These are phyloP conservation scores for Fomitopsis betulina DNA, from an alignment of 1,284 basidiomycete genomes.

Conservation along the genomic window DNA sequence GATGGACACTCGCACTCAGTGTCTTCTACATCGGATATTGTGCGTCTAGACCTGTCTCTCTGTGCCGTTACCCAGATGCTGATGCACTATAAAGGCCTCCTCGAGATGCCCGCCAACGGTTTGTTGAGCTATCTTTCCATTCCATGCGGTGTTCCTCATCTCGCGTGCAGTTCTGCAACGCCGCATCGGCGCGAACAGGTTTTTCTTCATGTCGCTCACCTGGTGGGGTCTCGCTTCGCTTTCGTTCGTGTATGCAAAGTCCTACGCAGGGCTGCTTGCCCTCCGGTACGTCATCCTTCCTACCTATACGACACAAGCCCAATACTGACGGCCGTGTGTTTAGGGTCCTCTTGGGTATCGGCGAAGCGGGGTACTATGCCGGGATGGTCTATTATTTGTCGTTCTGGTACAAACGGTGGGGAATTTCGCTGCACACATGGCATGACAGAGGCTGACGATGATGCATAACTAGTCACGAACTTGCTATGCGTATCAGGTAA, in stretches of 20 bases:
- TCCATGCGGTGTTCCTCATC: not conserved
- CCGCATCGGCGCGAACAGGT: slow-evolving; percentile 51
- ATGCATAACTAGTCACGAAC: slow-evolving; percentile 34
- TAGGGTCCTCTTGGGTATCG: slow-evolving; percentile 42
- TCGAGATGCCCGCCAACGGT: slow-evolving; percentile 56
- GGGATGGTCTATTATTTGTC: slow-evolving; percentile 57
- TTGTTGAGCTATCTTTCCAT: not conserved
- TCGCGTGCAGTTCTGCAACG: slow-evolving; percentile 43
- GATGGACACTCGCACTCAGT: slow-evolving; percentile 50
- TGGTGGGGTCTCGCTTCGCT: slow-evolving; percentile 52
- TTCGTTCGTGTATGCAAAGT: slow-evolving; percentile 50
- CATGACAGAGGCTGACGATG: not conserved
- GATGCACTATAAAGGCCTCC: slow-evolving; percentile 32
- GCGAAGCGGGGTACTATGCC: slow-evolving; percentile 47
- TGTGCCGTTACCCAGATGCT: not conserved
- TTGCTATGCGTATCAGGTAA: slow-evolving; percentile 49
- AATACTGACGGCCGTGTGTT: not conserved
- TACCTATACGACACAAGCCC: not conserved
- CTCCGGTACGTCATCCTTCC: slow-evolving; percentile 31
- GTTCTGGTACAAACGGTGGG: slow-evolving; percentile 37
- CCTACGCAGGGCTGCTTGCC: slow-evolving; percentile 41
- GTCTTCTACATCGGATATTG: slow-evolving; percentile 59
- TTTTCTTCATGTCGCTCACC: slow-evolving; percentile 48
- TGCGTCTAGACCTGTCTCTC: slow-evolving; percentile 20
- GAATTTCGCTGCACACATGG: too few relatives aligned